A percentile compares a stretch with the other conserved stretches of the same genome.
Conservation (phyloP, 352 stramenopile species). For the Phytophthora rubi region DNA sequence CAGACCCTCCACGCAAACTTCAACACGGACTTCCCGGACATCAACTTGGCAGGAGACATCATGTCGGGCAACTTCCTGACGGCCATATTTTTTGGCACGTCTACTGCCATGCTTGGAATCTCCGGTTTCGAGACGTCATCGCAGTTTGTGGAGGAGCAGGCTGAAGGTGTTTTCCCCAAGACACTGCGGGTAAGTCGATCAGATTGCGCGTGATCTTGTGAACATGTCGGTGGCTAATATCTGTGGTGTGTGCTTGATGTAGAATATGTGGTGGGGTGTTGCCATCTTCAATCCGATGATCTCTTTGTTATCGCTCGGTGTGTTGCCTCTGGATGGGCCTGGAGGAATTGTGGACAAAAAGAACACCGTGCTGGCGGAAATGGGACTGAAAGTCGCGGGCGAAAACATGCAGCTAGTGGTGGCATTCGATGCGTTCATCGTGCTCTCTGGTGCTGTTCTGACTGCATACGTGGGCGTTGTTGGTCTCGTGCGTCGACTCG, state of each 20-base stretch:
- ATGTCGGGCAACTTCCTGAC: conserved; percentile 84
- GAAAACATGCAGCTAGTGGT: conserved; percentile 80
- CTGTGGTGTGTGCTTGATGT: conserved; percentile 8
- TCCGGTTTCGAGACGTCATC: conserved; percentile 95
- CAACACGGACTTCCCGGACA: conserved; percentile 83
- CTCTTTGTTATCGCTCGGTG: conserved; percentile 89
- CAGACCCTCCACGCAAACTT: conserved; percentile 87
- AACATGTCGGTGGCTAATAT: conserved; percentile 3
- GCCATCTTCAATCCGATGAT: conserved; percentile 95
- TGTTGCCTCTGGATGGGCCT: conserved; percentile 83
- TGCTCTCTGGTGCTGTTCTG: conserved; percentile 93
- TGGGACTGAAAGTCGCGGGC: conserved; percentile 85
- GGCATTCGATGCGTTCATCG: conserved; percentile 93
- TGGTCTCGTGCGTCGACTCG: conserved; percentile 91
- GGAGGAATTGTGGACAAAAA: conserved; percentile 84
- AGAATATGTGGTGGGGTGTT: conserved; percentile 95
- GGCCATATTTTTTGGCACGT: conserved; percentile 92
- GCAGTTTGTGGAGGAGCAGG: conserved; percentile 96
- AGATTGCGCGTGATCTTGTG: background rate
- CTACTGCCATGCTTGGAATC: conserved; percentile 94
- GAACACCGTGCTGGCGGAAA: conserved; percentile 91
- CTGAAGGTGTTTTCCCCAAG: conserved; percentile 94
- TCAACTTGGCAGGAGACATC: conserved; percentile 85
- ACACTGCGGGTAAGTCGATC: conserved; percentile 76
- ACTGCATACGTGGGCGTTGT: conserved; percentile 95